phyloP scores from a whole-genome alignment of 441 rosid species.

The Croton laevigatus region DNA sequence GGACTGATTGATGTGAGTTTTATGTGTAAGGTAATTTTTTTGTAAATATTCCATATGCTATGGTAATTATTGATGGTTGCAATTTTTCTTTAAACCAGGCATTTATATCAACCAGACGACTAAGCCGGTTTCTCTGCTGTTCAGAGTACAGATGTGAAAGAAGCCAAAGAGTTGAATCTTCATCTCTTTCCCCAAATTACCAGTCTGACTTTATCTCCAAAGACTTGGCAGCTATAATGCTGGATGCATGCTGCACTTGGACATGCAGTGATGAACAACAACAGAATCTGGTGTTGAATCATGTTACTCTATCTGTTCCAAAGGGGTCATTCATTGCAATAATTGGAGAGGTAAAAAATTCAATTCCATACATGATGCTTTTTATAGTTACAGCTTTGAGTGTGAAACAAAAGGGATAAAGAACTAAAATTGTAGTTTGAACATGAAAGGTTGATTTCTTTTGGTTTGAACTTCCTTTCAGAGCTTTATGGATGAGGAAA shows the following conservation, averaged over 20 bases:
- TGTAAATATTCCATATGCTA: slow-evolving; percentile 14
- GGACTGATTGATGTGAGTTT: slow-evolving; percentile 91
- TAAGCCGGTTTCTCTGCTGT: slow-evolving; percentile 78
- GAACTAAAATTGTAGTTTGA: not conserved
- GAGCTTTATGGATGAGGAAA: not conserved
- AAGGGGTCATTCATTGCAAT: slow-evolving; percentile 71
- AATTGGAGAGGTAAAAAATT: slow-evolving; percentile 73
- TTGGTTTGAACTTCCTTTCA: too few relatives aligned
- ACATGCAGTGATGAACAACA: slow-evolving; percentile 46
- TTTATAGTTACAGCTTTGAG: not conserved
- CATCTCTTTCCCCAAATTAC: slow-evolving; percentile 27
- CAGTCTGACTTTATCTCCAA: slow-evolving; percentile 34
- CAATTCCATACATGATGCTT: slow-evolving; percentile 13
- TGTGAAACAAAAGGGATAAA: not conserved
- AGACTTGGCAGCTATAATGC: slow-evolving; percentile 49
- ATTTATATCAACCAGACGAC: slow-evolving; percentile 76
- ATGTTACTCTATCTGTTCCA: slow-evolving; percentile 55
- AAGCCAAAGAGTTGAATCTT: slow-evolving; percentile 25
- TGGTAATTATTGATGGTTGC: slow-evolving; percentile 8
- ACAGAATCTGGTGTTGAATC: slow-evolving; percentile 51
- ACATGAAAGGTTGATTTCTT: not conserved
- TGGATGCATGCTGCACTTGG: slow-evolving; percentile 73
- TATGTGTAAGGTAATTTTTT: slow-evolving; percentile 21
- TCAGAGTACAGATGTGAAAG: slow-evolving; percentile 40
- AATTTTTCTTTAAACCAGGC: slow-evolving; percentile 47